Conservation (phyloP, 148 eudicot genomes). For the Rheum nobile region DNA sequence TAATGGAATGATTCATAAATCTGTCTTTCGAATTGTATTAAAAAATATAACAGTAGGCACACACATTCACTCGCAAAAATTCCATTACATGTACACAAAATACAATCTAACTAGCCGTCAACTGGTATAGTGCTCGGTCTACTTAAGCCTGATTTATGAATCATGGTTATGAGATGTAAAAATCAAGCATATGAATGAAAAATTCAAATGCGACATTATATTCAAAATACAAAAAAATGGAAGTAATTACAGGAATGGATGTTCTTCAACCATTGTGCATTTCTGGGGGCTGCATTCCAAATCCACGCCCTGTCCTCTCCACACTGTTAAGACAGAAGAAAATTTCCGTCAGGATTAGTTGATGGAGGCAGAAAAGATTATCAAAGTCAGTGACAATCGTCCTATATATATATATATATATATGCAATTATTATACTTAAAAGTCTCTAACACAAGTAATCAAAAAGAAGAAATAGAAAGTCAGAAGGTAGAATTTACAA, state of each 20-base stretch:
- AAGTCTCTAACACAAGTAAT: background rate
- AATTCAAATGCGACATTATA: background rate
- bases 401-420: too few species aligned
- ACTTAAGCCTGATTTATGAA: background rate
- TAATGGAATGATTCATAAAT: background rate
- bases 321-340: conserved; percentile 1
- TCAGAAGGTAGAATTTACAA: too few species aligned
- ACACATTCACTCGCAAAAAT: background rate
- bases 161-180: background rate
- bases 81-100: background rate
- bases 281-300: conserved; percentile 10
- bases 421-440: too few species aligned
- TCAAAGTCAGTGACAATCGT: background rate
- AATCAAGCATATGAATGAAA: background rate
- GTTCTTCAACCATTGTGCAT: conserved; percentile 1
- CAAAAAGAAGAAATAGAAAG: too few species aligned
- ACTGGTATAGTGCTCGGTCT: background rate
- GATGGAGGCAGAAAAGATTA: background rate
- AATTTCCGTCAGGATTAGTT: background rate
- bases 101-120: background rate
- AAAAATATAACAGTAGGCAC: background rate
- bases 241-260: background rate
- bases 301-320: conserved; percentile 5
- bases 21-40: background rate
- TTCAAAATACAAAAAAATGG: background rate